phyloP scores from a whole-genome alignment of 164 flowering plant species.

The Liriodendron chinense region DNA sequence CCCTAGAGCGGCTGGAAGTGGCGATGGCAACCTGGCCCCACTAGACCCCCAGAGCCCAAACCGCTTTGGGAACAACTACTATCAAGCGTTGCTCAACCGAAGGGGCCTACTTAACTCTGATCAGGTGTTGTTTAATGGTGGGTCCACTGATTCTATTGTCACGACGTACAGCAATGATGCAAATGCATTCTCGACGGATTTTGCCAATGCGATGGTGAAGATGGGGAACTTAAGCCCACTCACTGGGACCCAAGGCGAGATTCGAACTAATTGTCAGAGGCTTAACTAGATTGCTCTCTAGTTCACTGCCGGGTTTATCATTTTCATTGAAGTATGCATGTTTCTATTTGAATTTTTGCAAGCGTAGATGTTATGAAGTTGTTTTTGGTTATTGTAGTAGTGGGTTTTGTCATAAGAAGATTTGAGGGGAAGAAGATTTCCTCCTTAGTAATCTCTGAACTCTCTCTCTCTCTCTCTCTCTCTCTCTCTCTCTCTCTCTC shows the following conservation, averaged over 20 bases:
- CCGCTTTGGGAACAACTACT: slow-evolving; percentile 30
- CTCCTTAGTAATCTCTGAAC: neutral
- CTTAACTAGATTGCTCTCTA: neutral
- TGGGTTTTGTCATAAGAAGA: neutral
- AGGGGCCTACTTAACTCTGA: slow-evolving; percentile 40
- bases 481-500: neutral
- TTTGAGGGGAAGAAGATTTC: too few species aligned
- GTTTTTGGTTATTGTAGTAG: neutral
- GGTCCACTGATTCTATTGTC: slow-evolving; percentile 22
- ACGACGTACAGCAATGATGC: slow-evolving; percentile 10
- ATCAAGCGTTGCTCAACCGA: slow-evolving; percentile 18
- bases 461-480: too few species aligned
- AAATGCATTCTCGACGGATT: slow-evolving; percentile 18
- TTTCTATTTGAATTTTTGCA: neutral
- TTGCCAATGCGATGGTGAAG: slow-evolving; percentile 33
- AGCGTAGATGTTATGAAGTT: neutral
- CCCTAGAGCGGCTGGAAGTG: slow-evolving; percentile 13
- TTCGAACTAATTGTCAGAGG: slow-evolving; percentile 19
- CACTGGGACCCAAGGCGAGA: slow-evolving; percentile 23
- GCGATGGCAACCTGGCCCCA: slow-evolving; percentile 29
- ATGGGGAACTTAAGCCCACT: slow-evolving; percentile 30
- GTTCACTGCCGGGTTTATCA: neutral
- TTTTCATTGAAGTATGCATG: neutral
- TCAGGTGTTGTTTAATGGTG: slow-evolving; percentile 30
- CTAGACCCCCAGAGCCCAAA: slow-evolving; percentile 32